A percentile compares a stretch with the other conserved stretches of the same genome.
These are phyloP conservation scores for Cryphonectria carpinicola DNA, from an alignment of 2,329 filamentous ascomycete genomes.

Conservation along the genomic window DNA sequence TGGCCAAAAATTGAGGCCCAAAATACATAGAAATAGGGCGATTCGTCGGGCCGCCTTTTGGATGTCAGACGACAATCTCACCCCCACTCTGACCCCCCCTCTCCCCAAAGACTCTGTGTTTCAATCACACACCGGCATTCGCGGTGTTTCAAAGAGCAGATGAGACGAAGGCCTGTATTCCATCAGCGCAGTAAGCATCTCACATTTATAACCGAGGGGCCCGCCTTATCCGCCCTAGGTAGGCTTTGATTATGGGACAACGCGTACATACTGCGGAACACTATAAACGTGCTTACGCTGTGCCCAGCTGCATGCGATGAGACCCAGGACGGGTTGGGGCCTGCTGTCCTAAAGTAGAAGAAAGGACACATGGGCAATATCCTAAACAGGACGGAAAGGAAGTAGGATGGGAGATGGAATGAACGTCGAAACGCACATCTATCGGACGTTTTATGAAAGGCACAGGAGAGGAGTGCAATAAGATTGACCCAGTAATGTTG, in stretches of 20 bases:
- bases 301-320: not conserved
- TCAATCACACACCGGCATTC: not conserved
- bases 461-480: not conserved
- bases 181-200: not conserved
- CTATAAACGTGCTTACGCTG: conserved; percentile 1
- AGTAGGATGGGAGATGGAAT: not conserved
- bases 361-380: not conserved
- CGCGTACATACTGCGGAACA: not conserved
- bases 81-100: not conserved
- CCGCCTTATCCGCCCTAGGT: not conserved
- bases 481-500: not conserved
- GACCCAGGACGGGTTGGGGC: not conserved
- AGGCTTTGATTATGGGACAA: not conserved
- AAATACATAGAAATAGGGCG: not conserved
- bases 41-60: not conserved
- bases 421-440: not conserved
- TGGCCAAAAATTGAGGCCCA: not conserved
- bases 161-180: not conserved
- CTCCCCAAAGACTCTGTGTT: not conserved
- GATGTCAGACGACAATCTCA: not conserved
- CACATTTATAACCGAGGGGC: not conserved
- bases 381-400: not conserved
- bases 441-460: not conserved
- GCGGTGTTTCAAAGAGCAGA: not conserved
- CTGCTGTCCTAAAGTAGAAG: not conserved